Evolutionary conservation across 1,284 basidiomycete genomes (phyloP).

Genomic region (Ceratobasidium sp.): DNA sequence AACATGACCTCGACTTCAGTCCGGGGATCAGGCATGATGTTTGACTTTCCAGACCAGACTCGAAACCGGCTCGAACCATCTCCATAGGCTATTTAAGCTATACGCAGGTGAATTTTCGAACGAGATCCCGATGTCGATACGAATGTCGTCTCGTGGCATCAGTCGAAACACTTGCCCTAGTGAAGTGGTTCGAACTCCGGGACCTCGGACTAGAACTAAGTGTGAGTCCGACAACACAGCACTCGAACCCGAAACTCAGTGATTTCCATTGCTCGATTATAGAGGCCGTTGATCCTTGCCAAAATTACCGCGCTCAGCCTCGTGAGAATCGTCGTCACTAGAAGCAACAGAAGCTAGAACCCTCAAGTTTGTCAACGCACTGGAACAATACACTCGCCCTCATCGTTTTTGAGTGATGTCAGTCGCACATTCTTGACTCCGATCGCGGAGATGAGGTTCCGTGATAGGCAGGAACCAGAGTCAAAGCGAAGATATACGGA

Average conservation of each 20-base stretch:
- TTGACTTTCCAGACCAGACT: not conserved
- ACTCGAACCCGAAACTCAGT: constrained; percentile 48
- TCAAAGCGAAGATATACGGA: constrained; percentile 49
- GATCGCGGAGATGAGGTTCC: constrained; percentile 36
- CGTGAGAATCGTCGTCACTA: no score
- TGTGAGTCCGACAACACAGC: constrained; percentile 46
- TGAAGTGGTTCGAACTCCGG: constrained; percentile 52
- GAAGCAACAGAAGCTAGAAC: constrained; percentile 45
- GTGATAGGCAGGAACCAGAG: constrained; percentile 44
- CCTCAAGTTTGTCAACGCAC: constrained; percentile 59
- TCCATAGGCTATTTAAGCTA: not conserved
- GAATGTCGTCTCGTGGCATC: constrained; percentile 56
- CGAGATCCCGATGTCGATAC: constrained; percentile 42
- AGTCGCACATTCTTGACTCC: constrained; percentile 53
- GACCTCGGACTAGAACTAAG: constrained; percentile 44
- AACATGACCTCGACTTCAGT: not conserved
- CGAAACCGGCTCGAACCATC: not conserved
- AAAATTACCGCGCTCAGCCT: no score
- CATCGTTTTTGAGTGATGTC: constrained; percentile 55
- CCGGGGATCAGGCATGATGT: not conserved
- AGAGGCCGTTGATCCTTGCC: no score
- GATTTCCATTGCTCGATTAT: constrained; percentile 49
- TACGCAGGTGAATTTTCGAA: constrained; percentile 1
- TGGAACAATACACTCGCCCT: constrained; percentile 54
- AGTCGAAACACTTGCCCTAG: constrained; percentile 54